Evolutionary conservation across 2,329 filamentous ascomycete species (phyloP).

Genomic region (Fusarium nelsonii): DNA sequence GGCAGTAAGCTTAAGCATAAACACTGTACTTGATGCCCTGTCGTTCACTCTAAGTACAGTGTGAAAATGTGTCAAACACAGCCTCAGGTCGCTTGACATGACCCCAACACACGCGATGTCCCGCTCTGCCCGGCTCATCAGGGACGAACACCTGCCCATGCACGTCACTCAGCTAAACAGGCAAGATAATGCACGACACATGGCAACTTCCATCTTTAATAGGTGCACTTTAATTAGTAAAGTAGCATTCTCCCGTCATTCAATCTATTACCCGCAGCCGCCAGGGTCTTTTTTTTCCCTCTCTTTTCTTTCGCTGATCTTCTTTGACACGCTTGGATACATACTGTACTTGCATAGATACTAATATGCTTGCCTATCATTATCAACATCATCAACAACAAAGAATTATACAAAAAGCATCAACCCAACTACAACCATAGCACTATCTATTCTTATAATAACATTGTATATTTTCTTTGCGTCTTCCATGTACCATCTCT

Average conservation of each 20-base stretch:
- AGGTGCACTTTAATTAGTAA: slow-evolving; percentile 21
- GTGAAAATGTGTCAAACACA: rapidly evolving
- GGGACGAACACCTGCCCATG: slow-evolving; percentile 39
- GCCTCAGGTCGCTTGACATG: slow-evolving; percentile 42
- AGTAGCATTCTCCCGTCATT: slow-evolving; percentile 7
- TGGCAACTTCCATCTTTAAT: slow-evolving; percentile 16
- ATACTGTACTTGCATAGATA: neutral
- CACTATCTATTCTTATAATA: neutral
- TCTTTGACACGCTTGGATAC: slow-evolving; percentile 22
- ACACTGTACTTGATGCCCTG: neutral
- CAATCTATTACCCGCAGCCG: slow-evolving; percentile 14
- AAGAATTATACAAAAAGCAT: slow-evolving; percentile 9
- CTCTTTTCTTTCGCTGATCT: slow-evolving; percentile 7
- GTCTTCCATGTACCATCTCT: neutral
- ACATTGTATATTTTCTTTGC: neutral
- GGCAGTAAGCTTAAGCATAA: rapidly evolving
- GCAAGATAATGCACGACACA: slow-evolving; percentile 36
- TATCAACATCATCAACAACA: slow-evolving; percentile 6
- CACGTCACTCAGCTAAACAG: slow-evolving; percentile 38
- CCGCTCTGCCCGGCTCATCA: slow-evolving; percentile 34
- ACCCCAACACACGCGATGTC: slow-evolving; percentile 35
- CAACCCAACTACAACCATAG: neutral
- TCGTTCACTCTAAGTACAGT: neutral
- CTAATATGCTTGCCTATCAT: neutral
- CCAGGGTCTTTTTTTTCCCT: neutral